Percentiles rank a stretch among this genome's conserved stretches.
These are phyloP conservation scores for Pontederia paniculata DNA, from an alignment of 176 grass and related monocot species.

Conservation along the genomic window DNA sequence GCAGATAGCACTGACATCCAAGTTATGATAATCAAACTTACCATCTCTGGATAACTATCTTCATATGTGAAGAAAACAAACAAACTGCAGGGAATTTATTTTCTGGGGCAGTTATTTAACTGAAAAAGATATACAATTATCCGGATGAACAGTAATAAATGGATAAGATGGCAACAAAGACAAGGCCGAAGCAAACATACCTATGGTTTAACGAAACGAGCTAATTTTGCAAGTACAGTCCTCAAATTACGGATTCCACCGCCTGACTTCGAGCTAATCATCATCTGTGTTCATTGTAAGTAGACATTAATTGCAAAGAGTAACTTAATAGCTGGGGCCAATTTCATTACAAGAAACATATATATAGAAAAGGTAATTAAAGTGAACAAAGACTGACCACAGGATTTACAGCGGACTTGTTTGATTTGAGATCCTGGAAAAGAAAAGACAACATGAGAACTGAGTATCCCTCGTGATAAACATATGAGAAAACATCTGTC, in stretches of 20 bases:
- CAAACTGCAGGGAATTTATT: too few species aligned
- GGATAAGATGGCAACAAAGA: neutral
- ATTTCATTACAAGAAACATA: neutral
- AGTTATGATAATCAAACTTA: too few species aligned
- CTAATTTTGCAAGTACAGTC: conserved; percentile 53
- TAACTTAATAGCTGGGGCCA: neutral
- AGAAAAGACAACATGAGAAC: neutral
- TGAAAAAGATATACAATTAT: too few species aligned
- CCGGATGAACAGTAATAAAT: too few species aligned
- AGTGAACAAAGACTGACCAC: conserved; percentile 44
- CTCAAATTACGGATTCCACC: conserved; percentile 58
- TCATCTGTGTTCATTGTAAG: conserved; percentile 40
- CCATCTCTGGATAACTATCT: too few species aligned
- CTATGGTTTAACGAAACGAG: conserved; percentile 73
- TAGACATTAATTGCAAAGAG: neutral
- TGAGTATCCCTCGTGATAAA: neutral
- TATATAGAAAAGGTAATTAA: neutral
- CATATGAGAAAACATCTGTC: neutral
- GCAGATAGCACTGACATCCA: too few species aligned
- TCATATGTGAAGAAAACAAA: too few species aligned
- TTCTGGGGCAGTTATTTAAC: too few species aligned
- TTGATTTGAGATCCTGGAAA: conserved; percentile 61
- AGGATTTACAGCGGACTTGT: conserved; percentile 60
- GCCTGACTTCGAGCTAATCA: conserved; percentile 86
- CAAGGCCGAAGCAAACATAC: neutral